Evolutionary conservation across 495 filamentous ascomycete genomes (phyloP), one percentile per base, ranked within the genome.

Genomic region (Polyplosphaeria fusca): DNA sequence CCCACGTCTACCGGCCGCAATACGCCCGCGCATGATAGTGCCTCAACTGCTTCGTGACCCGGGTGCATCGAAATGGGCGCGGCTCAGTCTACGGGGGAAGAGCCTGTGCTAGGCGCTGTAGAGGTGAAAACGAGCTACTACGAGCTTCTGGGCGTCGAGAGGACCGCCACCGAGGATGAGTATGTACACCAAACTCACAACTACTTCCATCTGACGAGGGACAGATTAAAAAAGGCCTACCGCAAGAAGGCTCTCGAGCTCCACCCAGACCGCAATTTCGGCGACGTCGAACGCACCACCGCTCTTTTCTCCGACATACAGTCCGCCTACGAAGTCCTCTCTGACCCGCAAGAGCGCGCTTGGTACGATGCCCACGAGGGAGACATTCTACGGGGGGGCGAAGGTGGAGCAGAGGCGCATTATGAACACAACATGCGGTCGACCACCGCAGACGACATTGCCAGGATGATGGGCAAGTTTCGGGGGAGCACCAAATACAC

Each of bases 331-430:
- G 91, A 97, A 67, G 82, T 97, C 19, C 84, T 99, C 2, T 94
- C 91, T 14, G 94, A 99, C 69, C 83, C 89, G 5, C 91, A 97
- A 68, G 93, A 99, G 69, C 83, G 94, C 42, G 86, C 91, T 7
- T 97, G 93, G 93, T 99, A 99, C 70, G 92, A 99, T 66, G 87
- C 89, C 20, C 93, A 99, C 65, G 86, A 89, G 47, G 86, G 90
- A 58, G 84, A 83, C 13, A 90, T 97, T 44, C 74, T 96, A 46
- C 78, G 82, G 1, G 84, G 81, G 13, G 77, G 81, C 47, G 76
- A 83, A 41, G 76, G 70, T 38, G 70, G 72, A 27, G 72, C 63
- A 13, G 71, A 68, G 16, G 71, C 59, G 7, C 71, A 77, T 38
- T 87, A 81, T 61, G 82, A 83, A 24, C 74, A 85, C 49, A 81